Base-by-base conservation (phyloP, 2,329 filamentous ascomycete genomes). In the Talaromyces sp. region DNA sequence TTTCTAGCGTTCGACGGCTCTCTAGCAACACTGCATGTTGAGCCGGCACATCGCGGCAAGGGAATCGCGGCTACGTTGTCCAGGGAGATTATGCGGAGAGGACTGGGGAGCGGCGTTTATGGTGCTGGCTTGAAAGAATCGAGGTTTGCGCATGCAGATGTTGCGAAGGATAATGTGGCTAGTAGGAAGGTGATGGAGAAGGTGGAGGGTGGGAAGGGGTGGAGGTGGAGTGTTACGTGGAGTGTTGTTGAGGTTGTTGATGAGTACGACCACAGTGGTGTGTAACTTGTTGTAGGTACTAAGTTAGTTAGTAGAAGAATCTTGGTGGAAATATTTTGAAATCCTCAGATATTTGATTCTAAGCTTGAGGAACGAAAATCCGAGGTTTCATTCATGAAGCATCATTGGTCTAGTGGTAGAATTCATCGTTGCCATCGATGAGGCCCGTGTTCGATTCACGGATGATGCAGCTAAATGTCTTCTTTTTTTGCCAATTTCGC, bases 131-230 rank as follows among this genome's bases (percentile, higher is more conserved):
- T 48, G 35, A 63, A 65, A 6, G 56, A 64, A 5, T 67, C 66
- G 2, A 68, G 59, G 14, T 77, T 72, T 71, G 70, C 70, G n/a
- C 76, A 77, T 70, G 69, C 75, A 3, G 77, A 79, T 62, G 77
- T 79, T 52, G 69, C 67, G 35, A 62, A 66, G 56, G 63, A 63
- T 37, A 80, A 80, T 66, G 39, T 54, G 40, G 70, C 74, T 1
- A 79, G 77, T 72, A 69, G 70, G 18, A 70, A 73, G 50, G 77
- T 79, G 23, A 79, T 80, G 78, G 75, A 78, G 70, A 80, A 80
- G 68, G 64, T 79, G 63, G 78, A 76, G 62, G 77, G 77, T 1
- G 78, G 76, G 5, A 58, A 66, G 60, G 63, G 71, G 1, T 66
- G 67, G 64, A 46, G 31, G 23, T 77, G 76, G 67, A 74, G 69